A percentile compares a stretch with the other conserved stretches of the same genome.
These are phyloP conservation scores for Coccomyxa subellipsoidea DNA, from an alignment of 163 green algal genomes.

Conservation along the genomic window DNA sequence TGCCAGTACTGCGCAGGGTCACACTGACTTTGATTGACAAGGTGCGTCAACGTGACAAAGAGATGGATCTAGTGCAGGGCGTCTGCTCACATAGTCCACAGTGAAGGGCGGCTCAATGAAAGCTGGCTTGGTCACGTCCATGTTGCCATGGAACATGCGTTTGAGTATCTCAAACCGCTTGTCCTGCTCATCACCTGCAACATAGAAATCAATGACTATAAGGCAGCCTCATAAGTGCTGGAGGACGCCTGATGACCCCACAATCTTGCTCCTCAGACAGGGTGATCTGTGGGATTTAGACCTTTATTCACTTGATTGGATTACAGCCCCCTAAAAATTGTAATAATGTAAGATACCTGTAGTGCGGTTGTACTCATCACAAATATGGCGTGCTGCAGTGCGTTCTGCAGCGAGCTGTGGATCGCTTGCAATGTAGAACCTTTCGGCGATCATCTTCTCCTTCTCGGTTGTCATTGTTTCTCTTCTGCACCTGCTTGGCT, in stretches of 20 bases:
- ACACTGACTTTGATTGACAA: too few species aligned
- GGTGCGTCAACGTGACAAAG: too few species aligned
- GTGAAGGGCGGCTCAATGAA: constrained; percentile 32
- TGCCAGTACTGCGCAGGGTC: too few species aligned
- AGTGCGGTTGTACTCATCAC: constrained; percentile 11
- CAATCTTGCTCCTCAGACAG: neutral
- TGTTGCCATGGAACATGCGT: constrained; percentile 4
- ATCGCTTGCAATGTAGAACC: constrained; percentile 7
- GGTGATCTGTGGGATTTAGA: too few species aligned
- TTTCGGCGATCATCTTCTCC: constrained; percentile 14
- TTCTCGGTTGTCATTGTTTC: constrained; percentile 1
- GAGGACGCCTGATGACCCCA: too few species aligned
- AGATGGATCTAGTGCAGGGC: too few species aligned
- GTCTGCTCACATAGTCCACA: constrained; percentile 35
- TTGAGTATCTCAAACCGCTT: constrained; percentile 4
- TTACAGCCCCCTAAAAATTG: too few species aligned
- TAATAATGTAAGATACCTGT: neutral
- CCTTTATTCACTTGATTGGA: too few species aligned
- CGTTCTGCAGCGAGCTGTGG: constrained; percentile 4
- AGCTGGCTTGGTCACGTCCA: constrained; percentile 17
- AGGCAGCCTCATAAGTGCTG: too few species aligned
- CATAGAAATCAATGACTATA: neutral
- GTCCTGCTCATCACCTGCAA: constrained; percentile 10
- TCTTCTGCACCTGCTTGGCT: neutral
- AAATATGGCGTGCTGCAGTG: neutral